These are phyloP conservation scores for Aegilops speltoides DNA, from an alignment of 176 grass and related monocot genomes.

Conservation along the genomic window DNA sequence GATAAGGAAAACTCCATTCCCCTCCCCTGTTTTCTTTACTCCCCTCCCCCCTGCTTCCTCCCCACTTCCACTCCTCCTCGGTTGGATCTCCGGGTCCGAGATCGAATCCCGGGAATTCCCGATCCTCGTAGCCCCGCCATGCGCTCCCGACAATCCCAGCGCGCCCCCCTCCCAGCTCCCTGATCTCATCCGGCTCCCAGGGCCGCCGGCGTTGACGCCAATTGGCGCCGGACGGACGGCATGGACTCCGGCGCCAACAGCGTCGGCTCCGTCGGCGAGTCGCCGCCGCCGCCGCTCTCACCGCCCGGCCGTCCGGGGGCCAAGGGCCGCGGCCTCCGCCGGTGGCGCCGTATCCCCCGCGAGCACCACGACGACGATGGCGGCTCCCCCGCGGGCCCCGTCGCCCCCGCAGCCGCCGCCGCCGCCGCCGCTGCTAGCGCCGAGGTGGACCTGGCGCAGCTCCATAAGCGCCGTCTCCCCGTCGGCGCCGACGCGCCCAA, in stretches of 20 bases:
- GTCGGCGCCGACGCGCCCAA: slow-evolving; percentile 24
- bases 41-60: slow-evolving; percentile 35
- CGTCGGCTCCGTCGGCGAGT: slow-evolving; percentile 17
- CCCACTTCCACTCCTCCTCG: slow-evolving; percentile 24
- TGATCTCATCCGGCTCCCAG: slow-evolving; percentile 20
- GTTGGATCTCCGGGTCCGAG: slow-evolving; percentile 42
- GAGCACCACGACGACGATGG: slow-evolving; percentile 44
- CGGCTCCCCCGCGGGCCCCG: slow-evolving; percentile 35
- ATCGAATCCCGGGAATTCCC: slow-evolving; percentile 15
- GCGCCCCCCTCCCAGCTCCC: not conserved
- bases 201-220: slow-evolving; percentile 10
- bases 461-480: slow-evolving; percentile 58
- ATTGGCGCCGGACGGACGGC: slow-evolving; percentile 18
- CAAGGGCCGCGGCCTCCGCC: slow-evolving; percentile 58
- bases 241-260: slow-evolving; percentile 55
- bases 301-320: not conserved
- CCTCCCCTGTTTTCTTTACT: slow-evolving; percentile 27
- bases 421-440: not conserved
- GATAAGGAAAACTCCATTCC: slow-evolving; percentile 37
- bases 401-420: not conserved
- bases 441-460: slow-evolving; percentile 45
- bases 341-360: slow-evolving; percentile 64
- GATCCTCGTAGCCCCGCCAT: slow-evolving; percentile 8
- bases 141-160: slow-evolving; percentile 21
- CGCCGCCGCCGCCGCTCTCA: slow-evolving; percentile 23